Base-by-base conservation (phyloP, 768 basidiomycete species). In the Kwoniella bestiolae region DNA sequence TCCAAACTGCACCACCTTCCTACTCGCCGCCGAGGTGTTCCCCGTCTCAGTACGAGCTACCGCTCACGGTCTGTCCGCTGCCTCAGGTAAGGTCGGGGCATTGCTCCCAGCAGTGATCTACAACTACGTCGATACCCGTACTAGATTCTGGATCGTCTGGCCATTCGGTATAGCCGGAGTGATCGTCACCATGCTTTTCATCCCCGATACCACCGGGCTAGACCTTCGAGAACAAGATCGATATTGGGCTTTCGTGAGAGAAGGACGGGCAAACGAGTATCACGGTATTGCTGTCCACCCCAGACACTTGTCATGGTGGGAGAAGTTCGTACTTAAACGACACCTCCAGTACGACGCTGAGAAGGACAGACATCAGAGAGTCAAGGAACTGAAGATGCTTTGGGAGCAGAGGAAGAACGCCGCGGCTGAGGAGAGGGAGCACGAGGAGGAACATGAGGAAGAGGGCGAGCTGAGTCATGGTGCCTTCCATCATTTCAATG, bases 221-320 rank as follows among this genome's bases (percentile, higher is more conserved):
- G 83, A 83, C 63, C 74, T 83, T 3, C 69, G 79, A 47, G 83
- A 82, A 69, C 81, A 82, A 60, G 82, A 83, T 64, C 76, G 83
- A 56, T 82, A 82, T 74, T 82, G 81, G 80, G 57, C 66, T 5
- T 81, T 70, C 60, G 83, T 83, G 25, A 69, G 80, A 18, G 68
- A 70, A 18, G 83, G 83, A 2, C 67, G 73, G 34, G 70, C 76
- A 8, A 60, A 66, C 23, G 77, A 80, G 9, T 83, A 83, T 71
- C 81, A 82, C 69, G 83, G 83, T 45, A 77, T 83, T 70, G 82
- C 82, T 29, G 76, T 83, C 26, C 81, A 83, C 75, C 81, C 75
- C 5, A 68, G 81, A 25, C 83, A 83, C 69, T 67, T 83, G 1
- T 69, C 66, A 8, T 66, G 64, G 56, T 83, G 71, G 68, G 83